Conservation (phyloP, 2,329 filamentous ascomycete genomes). For the Helicocarpus griseus region DNA sequence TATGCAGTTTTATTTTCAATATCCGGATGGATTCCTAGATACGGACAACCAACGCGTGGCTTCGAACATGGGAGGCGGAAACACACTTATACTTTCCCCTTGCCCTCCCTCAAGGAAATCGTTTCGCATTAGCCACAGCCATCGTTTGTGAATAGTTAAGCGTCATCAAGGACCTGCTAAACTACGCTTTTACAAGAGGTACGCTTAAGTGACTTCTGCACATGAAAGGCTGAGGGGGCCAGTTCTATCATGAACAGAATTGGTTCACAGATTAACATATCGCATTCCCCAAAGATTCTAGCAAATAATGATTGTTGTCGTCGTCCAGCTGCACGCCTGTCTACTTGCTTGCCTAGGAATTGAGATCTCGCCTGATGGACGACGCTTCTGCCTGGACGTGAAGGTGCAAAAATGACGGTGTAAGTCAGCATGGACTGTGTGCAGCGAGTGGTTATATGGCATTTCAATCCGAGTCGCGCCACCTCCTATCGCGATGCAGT, state of each 20-base stretch:
- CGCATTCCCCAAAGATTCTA: no score
- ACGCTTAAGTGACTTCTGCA: no score
- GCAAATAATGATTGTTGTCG: no score
- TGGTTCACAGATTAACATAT: no score
- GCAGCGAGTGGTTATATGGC: not conserved
- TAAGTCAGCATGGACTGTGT: not conserved
- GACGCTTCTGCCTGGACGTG: not conserved
- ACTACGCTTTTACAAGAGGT: no score
- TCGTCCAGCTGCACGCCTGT: not conserved
- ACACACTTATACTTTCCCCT: not conserved
- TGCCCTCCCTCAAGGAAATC: not conserved
- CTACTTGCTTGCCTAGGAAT: not conserved
- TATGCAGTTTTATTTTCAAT: not conserved
- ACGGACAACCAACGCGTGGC: not conserved
- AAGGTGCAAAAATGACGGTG: not conserved
- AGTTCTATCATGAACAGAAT: no score
- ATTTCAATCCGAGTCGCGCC: not conserved
- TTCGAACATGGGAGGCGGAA: not conserved
- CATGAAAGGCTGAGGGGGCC: no score
- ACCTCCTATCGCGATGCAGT: not conserved
- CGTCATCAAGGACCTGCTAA: no score
- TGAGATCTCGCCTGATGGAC: not conserved
- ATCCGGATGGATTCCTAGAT: not conserved
- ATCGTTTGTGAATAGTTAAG: no score
- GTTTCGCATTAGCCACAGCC: no score